Conservation (phyloP, 768 basidiomycete genomes). For the Leucosporidium scottii region DNA sequence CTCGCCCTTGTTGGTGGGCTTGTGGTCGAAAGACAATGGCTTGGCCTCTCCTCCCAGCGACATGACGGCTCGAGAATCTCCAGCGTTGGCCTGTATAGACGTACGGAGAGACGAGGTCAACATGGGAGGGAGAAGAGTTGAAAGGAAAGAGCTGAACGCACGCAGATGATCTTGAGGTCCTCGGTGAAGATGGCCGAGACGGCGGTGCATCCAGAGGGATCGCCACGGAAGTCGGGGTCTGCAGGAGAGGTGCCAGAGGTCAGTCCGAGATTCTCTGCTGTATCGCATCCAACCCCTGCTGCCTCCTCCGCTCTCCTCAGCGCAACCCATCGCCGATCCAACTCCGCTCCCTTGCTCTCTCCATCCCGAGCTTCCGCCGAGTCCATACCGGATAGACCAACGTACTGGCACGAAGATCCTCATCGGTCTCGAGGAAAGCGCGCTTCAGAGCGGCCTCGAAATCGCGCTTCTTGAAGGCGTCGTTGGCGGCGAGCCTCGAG, state of each 20-base stretch:
- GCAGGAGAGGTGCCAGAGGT: conserved; percentile 9
- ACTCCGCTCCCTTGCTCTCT: too few relatives aligned
- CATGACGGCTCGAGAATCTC: conserved; percentile 88
- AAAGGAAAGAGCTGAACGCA: conserved; percentile 14
- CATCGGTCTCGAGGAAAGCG: conserved; percentile 89
- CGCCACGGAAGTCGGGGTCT: conserved; percentile 81
- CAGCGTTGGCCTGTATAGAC: conserved; percentile 76
- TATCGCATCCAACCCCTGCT: neutral
- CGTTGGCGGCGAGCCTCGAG: conserved; percentile 63
- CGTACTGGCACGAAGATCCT: conserved; percentile 77
- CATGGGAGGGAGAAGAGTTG: neutral
- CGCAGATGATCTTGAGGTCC: conserved; percentile 58
- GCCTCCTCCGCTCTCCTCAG: conserved; percentile 1
- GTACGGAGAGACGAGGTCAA: neutral
- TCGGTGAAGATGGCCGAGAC: conserved; percentile 75
- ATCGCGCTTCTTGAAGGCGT: conserved; percentile 60
- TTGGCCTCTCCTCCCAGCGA: conserved; percentile 77
- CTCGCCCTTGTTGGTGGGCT: conserved; percentile 83
- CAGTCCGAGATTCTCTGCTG: too few relatives aligned
- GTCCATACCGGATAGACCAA: neutral
- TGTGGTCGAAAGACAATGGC: conserved; percentile 88
- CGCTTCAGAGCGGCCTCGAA: conserved; percentile 74
- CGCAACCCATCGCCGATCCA: conserved; percentile 34
- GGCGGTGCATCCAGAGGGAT: conserved; percentile 94
- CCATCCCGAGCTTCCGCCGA: too few relatives aligned